Evolutionary conservation across 495 filamentous ascomycete genomes (phyloP), one percentile per base, ranked within the genome.

Genomic region (Aspergillus affinis): DNA sequence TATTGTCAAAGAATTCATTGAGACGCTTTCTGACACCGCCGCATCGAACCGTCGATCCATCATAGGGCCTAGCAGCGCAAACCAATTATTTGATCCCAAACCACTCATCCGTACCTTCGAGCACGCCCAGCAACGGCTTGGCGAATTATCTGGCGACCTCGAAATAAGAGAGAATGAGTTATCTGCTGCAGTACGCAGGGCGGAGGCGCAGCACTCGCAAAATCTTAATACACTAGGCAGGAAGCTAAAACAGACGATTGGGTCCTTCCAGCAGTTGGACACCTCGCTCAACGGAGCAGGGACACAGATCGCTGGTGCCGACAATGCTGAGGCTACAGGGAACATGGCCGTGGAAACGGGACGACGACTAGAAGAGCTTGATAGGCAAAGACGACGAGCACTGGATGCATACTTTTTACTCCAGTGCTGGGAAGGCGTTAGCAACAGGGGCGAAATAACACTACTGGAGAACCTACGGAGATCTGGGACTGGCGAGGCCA

Each of bases 1-100:
- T 75, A 96, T 98, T 62, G 95, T 97, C 60, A 91, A 94, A 67
- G 95, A 98, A 73, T 98, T 99, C 66, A 86, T 99, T 61, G 95
- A 99, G 69, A 80, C 87, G 10, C 89, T 99, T 60, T 93, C 93
- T 55, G 93, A 97, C 56, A 88, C 78, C 54, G 88, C 92, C 32
- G 81, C 90, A 36, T 87, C 92, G 32, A 87, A 83, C 64, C 90
- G 93, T 56, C 88, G 90, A 51, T 96, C 92, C 18, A 60, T 67
- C 5, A 51, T 61, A 3, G 68, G 67, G 21, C 62, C 70, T 27
- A 50, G 66, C n/a, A 57, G 85, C 78, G 57, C 84, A 41, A 85
- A 84, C 57, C 84, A 88, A 70, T 86, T 90, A 51, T 99, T 99
- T 69, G 95, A 99, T 69, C 95, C 95, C 1, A 98, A 99, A 74